These are phyloP conservation scores for Entamoeba invadens DNA, from an alignment of 208 protist genomes.

Conservation along the genomic window DNA sequence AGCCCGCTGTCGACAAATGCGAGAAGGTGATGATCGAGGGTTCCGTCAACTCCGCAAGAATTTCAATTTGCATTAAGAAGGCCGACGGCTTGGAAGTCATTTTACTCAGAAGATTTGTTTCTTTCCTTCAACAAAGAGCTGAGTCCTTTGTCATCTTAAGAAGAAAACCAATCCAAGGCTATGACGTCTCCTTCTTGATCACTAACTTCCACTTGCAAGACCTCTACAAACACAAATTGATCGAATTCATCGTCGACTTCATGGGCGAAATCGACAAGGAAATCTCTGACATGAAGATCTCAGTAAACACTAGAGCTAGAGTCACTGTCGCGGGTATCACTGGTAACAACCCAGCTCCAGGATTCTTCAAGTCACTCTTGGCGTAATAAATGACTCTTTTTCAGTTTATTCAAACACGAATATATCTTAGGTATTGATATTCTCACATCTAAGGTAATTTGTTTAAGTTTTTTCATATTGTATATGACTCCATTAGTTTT, in stretches of 20 bases:
- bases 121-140: constrained; percentile 72
- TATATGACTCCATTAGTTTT: no score
- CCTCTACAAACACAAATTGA: constrained; percentile 72
- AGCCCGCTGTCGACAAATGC: constrained; percentile 22
- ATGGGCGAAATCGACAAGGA: constrained; percentile 79
- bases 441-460: no score
- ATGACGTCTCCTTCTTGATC: constrained; percentile 83
- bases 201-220: constrained; percentile 77
- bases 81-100: constrained; percentile 72
- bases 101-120: constrained; percentile 68
- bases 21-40: constrained; percentile 73
- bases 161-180: constrained; percentile 67
- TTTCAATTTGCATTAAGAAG: constrained; percentile 68
- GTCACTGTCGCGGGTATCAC: not conserved
- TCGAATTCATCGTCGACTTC: constrained; percentile 81
- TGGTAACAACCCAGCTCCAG: not conserved
- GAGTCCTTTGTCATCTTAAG: constrained; percentile 75
- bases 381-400: no score
- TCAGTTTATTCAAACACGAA: no score
- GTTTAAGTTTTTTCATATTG: no score
- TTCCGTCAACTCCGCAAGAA: constrained; percentile 78
- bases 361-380: not conserved
- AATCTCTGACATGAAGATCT: constrained; percentile 73
- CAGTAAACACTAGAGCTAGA: constrained; percentile 42
- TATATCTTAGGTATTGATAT: no score